phyloP scores from a whole-genome alignment of 805 yeast genomes.

The Saccharomycopsis sp. region DNA sequence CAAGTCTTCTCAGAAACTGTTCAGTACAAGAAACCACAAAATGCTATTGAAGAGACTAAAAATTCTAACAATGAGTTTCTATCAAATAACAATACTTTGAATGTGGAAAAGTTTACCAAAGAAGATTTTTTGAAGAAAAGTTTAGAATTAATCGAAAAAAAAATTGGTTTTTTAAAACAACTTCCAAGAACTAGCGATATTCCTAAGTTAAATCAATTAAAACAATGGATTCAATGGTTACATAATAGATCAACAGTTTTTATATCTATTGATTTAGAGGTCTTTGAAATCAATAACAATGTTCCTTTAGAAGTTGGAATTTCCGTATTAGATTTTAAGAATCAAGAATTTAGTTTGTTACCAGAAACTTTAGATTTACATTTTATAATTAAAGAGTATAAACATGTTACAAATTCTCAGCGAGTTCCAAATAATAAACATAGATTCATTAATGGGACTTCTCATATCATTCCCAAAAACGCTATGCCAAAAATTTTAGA shows the following conservation, averaged over 20 bases:
- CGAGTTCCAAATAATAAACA: conserved; percentile 46
- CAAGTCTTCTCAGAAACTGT: too few relatives aligned
- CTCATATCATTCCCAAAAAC: conserved; percentile 30
- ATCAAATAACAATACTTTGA: too few relatives aligned
- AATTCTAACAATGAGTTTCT: too few relatives aligned
- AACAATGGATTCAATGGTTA: conserved; percentile 21
- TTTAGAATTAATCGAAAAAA: too few relatives aligned
- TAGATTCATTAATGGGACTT: conserved; percentile 39
- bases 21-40: too few relatives aligned
- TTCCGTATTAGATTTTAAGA: conserved; percentile 45
- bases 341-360: conserved; percentile 26
- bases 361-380: conserved; percentile 31
- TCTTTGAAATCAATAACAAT: conserved; percentile 36
- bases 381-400: conserved; percentile 35
- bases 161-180: too few relatives aligned
- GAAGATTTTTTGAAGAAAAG: too few relatives aligned
- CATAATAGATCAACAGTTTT: conserved; percentile 24
- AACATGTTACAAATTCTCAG: conserved; percentile 33
- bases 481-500: conserved; percentile 29
- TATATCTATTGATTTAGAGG: conserved; percentile 46
- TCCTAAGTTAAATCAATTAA: conserved; percentile 17
- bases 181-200: too few relatives aligned
- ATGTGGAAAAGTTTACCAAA: too few relatives aligned
- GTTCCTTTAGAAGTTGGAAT: conserved; percentile 48
- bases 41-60: too few relatives aligned